phyloP scores from a whole-genome alignment of 345 rosid species.

The Heritiera fomes region DNA sequence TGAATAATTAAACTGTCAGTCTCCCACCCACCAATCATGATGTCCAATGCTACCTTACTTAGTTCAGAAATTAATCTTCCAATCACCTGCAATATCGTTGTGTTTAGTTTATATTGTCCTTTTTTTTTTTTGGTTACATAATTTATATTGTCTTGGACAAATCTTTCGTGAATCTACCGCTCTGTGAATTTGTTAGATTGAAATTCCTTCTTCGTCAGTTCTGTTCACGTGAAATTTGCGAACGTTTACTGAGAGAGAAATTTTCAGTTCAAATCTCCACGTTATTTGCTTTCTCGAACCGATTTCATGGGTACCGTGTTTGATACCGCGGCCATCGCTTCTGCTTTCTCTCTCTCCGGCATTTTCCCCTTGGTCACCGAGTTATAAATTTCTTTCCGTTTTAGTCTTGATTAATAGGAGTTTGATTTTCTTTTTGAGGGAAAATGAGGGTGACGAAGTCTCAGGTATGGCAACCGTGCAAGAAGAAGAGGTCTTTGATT shows the following conservation, averaged over 20 bases:
- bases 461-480: slow-evolving; percentile 98
- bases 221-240: not conserved
- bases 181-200: not conserved
- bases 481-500: slow-evolving; percentile 86
- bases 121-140: too few species aligned
- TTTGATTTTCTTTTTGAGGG: not conserved
- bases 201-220: not conserved
- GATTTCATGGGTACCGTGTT: slow-evolving; percentile 5
- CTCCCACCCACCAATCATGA: too few species aligned
- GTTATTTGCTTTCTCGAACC: not conserved
- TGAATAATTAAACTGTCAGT: too few species aligned
- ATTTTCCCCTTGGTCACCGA: not conserved
- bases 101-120: too few species aligned
- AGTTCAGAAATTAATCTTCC: not conserved
- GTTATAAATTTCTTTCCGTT: not conserved
- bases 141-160: not conserved
- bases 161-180: not conserved
- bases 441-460: slow-evolving; percentile 81
- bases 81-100: not conserved
- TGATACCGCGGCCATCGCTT: not conserved
- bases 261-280: not conserved
- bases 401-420: not conserved
- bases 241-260: not conserved
- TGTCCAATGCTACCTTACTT: too few species aligned
- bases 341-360: not conserved